Evolutionary conservation across 441 rosid species (phyloP), one percentile per base, ranked within the genome.

Genomic region (Daphne laureola): DNA sequence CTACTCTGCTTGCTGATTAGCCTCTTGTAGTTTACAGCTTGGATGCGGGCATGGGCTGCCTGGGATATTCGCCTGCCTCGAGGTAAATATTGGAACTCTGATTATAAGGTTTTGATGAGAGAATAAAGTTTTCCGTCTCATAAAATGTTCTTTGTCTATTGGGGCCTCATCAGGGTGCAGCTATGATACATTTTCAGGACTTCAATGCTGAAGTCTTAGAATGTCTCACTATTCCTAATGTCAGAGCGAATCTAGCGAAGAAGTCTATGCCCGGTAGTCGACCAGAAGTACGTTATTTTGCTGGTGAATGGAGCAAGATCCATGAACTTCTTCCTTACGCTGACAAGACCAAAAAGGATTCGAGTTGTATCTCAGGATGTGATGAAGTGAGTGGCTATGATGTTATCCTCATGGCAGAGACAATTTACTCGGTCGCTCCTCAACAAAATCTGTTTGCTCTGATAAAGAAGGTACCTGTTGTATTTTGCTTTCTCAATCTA

Each of bases 21-120:
- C 12, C 14, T 63, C 18, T 43, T 38, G 40, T 60, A 66, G 35
- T 59, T 74, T 74, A 58, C 83, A 86, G 92, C 94, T 89, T 70
- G 98, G 97, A 64, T 83, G 97, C 54, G 95, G 97, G 60, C 96
- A 84, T 69, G 96, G 90, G 23, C 96, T 92, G 68, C 95, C 87
- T 14, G 94, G 82, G 48, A 81, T 86, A 63, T 78, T 69, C 62
- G 81, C 89, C 3, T 83, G 77, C 76, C 82, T 83, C 40, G 73
- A 89, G 95, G 95, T 81, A 71, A 69, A 38, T 36, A 54, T 26
- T 45, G 15, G 47, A 55, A 57, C 15, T 45, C n/a, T 58, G 41
- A 11, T 46, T 48, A 53, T 40, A 23, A 7, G 15, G 26, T 58
- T 40, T 0, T 31, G 43, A 18, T 56, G 11, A 45, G 23, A 14